phyloP scores from a whole-genome alignment of 495 filamentous ascomycete genomes.

The Penicillium coprophilum region DNA sequence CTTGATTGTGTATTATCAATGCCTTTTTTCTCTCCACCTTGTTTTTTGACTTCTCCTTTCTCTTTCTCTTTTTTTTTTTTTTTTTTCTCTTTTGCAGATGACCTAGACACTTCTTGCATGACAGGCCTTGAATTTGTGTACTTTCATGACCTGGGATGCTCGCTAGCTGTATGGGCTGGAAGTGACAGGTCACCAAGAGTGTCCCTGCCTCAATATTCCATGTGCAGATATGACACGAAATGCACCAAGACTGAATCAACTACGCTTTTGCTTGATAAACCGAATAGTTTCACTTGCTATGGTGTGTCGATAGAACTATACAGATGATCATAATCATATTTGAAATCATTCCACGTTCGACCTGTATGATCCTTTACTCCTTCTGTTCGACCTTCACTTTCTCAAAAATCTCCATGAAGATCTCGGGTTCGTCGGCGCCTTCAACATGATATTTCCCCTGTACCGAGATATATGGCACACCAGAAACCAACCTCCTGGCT shows the following conservation, averaged over 20 bases:
- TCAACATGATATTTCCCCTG: conserved; percentile 61
- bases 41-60: conserved; percentile 3
- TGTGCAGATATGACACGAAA: background rate
- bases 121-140: conserved; percentile 17
- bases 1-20: conserved; percentile 17
- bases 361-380: background rate
- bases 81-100: conserved; percentile 1
- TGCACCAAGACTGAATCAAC: background rate
- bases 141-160: conserved; percentile 8
- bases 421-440: conserved; percentile 62
- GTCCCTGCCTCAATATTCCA: background rate
- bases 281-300: background rate
- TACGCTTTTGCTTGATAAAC: background rate
- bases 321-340: background rate
- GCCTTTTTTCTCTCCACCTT: background rate
- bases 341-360: background rate
- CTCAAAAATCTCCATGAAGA: conserved; percentile 57
- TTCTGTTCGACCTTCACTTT: conserved; percentile 43
- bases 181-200: background rate
- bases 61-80: background rate
- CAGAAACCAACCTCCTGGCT: conserved; percentile 56
- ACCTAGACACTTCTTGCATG: conserved; percentile 15
- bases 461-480: conserved; percentile 74
- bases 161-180: background rate
- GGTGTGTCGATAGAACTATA: background rate